Percentiles rank a stretch among this genome's conserved stretches.
These are phyloP conservation scores for Penicillium pulvis DNA, from an alignment of 495 filamentous ascomycete genomes.

Conservation along the genomic window DNA sequence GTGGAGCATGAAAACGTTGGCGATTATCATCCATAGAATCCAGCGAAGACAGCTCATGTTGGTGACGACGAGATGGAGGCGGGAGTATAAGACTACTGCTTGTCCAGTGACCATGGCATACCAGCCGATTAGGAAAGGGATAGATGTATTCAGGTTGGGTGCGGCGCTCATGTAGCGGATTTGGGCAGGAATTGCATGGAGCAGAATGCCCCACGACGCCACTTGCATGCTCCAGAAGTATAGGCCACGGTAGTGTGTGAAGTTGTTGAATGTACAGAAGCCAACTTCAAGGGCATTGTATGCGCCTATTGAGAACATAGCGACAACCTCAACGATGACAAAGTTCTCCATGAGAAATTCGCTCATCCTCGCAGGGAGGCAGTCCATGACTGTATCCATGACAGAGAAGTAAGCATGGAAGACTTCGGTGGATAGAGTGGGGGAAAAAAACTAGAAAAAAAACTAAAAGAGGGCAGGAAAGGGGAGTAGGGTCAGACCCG, in stretches of 20 bases:
- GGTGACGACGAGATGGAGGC: constrained; percentile 61
- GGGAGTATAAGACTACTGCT: constrained; percentile 64
- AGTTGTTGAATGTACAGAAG: constrained; percentile 35
- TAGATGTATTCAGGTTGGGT: background rate
- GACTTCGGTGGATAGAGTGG: background rate
- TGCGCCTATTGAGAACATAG: constrained; percentile 29
- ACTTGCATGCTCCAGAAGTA: constrained; percentile 45
- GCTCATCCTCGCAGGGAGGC: constrained; percentile 11
- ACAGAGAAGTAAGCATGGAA: background rate
- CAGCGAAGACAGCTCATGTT: constrained; percentile 37
- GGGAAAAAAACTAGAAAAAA: background rate
- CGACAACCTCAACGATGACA: constrained; percentile 7
- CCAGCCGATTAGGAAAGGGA: constrained; percentile 52
- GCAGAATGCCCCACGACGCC: constrained; percentile 30
- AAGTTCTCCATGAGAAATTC: constrained; percentile 15
- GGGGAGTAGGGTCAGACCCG: constrained; percentile 1
- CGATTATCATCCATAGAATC: constrained; percentile 57
- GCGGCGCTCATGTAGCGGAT: background rate
- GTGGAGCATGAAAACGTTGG: constrained; percentile 48
- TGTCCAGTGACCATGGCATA: constrained; percentile 63
- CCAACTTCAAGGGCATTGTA: constrained; percentile 36
- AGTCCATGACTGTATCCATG: constrained; percentile 20
- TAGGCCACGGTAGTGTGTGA: constrained; percentile 35
- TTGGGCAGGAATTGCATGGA: constrained; percentile 26
- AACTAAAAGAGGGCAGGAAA: background rate